These are phyloP conservation scores for Aspergillus olivimuriae DNA, from an alignment of 495 filamentous ascomycete species.

Conservation along the genomic window DNA sequence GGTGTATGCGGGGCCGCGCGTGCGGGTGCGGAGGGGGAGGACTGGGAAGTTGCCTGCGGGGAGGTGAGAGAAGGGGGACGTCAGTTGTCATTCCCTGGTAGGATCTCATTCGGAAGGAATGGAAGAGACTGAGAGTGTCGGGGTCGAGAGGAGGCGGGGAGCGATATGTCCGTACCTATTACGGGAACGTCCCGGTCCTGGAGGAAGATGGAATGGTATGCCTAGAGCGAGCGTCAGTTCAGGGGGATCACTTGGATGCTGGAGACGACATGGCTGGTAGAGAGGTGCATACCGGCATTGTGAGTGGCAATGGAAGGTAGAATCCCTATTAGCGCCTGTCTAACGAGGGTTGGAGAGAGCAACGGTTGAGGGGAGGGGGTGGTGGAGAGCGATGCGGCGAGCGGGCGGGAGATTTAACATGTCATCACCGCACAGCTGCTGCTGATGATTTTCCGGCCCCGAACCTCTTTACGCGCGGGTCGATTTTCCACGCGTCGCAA, in stretches of 20 bases:
- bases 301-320: constrained; percentile 15
- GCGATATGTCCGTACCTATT: constrained; percentile 44
- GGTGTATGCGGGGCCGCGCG: constrained; percentile 85
- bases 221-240: constrained; percentile 41
- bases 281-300: constrained; percentile 44
- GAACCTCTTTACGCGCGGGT: constrained; percentile 41
- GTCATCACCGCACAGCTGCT: constrained; percentile 30
- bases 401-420: constrained; percentile 26
- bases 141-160: constrained; percentile 14
- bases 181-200: constrained; percentile 63
- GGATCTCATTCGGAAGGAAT: constrained; percentile 2
- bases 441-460: constrained; percentile 37
- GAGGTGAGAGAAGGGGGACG: neutral
- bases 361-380: constrained; percentile 12
- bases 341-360: constrained; percentile 11
- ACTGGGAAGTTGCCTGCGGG: constrained; percentile 83
- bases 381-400: constrained; percentile 22
- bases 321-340: constrained; percentile 16
- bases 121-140: too few species aligned
- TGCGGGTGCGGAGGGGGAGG: constrained; percentile 85
- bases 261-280: neutral
- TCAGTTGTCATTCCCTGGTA: constrained; percentile 8
- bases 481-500: constrained; percentile 28
- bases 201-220: constrained; percentile 93
- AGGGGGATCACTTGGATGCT: neutral